Conservation (phyloP, 495 filamentous ascomycete species). For the Amphirosellinia nigrospora region DNA sequence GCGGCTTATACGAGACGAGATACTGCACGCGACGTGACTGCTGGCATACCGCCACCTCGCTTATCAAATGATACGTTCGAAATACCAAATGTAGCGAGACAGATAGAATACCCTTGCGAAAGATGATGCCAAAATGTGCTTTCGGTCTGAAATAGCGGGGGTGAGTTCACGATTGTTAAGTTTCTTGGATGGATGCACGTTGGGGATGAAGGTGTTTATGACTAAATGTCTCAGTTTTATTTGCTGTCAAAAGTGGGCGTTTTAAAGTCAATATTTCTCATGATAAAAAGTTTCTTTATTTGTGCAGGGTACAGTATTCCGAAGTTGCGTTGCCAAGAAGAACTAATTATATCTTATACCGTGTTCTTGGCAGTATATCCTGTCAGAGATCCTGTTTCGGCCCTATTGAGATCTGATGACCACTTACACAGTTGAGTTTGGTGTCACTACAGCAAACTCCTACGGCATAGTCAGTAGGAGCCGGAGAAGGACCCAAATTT, state of each 20-base stretch:
- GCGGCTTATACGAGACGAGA: neutral
- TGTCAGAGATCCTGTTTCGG: constrained; percentile 20
- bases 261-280: neutral
- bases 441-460: neutral
- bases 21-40: neutral
- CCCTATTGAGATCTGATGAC: neutral
- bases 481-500: neutral
- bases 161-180: neutral
- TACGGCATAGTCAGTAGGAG: neutral
- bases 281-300: neutral
- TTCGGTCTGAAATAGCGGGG: neutral
- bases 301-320: neutral
- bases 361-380: neutral
- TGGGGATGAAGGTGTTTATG: neutral
- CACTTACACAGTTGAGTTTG: neutral
- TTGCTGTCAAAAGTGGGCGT: neutral
- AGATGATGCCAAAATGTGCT: neutral
- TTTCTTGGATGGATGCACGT: neutral
- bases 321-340: constrained; percentile 15
- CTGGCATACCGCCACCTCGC: neutral
- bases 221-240: neutral
- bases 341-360: neutral
- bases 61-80: neutral
- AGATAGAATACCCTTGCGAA: neutral
- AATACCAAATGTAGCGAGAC: neutral